Percentiles rank a stretch among this genome's conserved stretches.
Evolutionary conservation across 345 rosid species (phyloP).

Genomic region (Salix suchowensis): DNA sequence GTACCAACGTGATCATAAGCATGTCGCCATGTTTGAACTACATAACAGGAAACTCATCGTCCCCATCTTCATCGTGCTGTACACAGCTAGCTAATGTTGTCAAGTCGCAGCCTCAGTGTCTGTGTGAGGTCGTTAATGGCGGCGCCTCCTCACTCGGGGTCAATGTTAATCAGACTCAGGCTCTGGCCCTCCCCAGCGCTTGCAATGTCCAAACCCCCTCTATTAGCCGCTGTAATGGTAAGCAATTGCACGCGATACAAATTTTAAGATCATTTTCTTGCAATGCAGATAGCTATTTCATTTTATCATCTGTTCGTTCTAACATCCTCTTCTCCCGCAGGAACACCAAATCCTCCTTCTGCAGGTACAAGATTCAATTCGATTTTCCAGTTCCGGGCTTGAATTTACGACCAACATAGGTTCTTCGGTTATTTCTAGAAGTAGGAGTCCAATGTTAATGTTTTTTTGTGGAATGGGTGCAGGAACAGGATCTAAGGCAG

Average conservation of each 20-base stretch:
- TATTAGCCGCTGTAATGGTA: slow-evolving; percentile 20
- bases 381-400: not conserved
- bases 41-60: slow-evolving; percentile 23
- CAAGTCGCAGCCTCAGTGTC: slow-evolving; percentile 24
- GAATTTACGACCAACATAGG: not conserved
- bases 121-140: slow-evolving; percentile 25
- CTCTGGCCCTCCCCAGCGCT: slow-evolving; percentile 27
- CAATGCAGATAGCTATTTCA: not conserved
- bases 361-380: slow-evolving; percentile 7
- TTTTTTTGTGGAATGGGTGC: not conserved
- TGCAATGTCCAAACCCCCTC: slow-evolving; percentile 31
- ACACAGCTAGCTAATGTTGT: slow-evolving; percentile 21
- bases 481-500: slow-evolving; percentile 29
- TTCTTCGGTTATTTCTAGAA: not conserved
- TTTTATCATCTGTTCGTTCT: not conserved
- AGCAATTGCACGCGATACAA: not conserved
- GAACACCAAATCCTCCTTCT: slow-evolving; percentile 15
- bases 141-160: slow-evolving; percentile 26
- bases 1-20: slow-evolving; percentile 18
- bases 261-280: not conserved
- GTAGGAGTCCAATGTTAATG: not conserved
- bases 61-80: slow-evolving; percentile 30
- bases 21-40: slow-evolving; percentile 26
- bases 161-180: slow-evolving; percentile 31
- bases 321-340: slow-evolving; percentile 25